Percentiles rank a stretch among this genome's conserved stretches.
Evolutionary conservation across 306 rosid species (phyloP).

Genomic region (Prunus mongolica): DNA sequence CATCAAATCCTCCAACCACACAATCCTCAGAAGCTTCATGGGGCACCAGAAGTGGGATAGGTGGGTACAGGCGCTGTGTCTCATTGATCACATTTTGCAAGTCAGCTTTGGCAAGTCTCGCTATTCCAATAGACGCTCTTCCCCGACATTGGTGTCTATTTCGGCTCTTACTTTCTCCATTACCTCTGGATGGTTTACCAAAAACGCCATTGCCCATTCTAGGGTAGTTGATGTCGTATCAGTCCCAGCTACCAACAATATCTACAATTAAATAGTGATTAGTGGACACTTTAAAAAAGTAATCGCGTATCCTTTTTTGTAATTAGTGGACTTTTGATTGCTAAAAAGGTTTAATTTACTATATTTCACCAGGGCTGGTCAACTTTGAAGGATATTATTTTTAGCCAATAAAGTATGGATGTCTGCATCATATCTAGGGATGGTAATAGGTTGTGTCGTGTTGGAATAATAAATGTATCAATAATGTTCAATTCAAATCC

Average conservation of each 20-base stretch:
- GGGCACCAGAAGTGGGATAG: conserved; percentile 11
- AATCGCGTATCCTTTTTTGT: no score
- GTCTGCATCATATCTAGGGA: no score
- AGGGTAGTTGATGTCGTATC: conserved; percentile 12
- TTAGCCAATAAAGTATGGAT: no score
- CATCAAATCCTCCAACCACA: conserved; percentile 11
- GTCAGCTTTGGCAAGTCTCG: conserved; percentile 22
- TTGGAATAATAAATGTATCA: no score
- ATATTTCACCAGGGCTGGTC: no score
- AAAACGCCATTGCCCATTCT: conserved; percentile 23
- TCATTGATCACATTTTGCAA: conserved; percentile 28
- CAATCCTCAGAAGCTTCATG: conserved; percentile 28
- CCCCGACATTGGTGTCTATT: conserved; percentile 9
- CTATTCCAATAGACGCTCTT: conserved; percentile 22
- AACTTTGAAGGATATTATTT: no score
- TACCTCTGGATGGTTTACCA: conserved; percentile 23
- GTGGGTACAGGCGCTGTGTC: conserved; percentile 15
- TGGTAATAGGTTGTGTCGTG: no score
- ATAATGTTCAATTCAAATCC: no score
- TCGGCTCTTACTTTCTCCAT: conserved; percentile 15
- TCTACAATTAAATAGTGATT: not conserved
- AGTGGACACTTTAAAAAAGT: no score
- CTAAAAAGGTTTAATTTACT: not conserved
- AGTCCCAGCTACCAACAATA: conserved; percentile 18
- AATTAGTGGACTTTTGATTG: not conserved